phyloP scores from a whole-genome alignment of 176 grass and related monocot species.

The Zizania latifolia region DNA sequence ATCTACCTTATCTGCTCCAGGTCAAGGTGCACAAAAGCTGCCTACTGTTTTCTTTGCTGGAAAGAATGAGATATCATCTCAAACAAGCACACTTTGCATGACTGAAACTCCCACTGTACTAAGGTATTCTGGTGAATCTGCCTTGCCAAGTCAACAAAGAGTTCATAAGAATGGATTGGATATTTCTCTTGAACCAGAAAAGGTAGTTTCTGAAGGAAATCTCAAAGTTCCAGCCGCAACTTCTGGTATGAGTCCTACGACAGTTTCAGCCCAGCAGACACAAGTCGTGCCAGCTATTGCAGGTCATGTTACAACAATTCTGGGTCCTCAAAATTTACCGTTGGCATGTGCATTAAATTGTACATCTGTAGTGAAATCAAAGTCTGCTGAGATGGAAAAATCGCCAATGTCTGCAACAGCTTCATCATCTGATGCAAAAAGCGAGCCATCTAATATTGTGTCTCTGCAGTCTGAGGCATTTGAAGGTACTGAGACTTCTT shows the following conservation, averaged over 20 bases:
- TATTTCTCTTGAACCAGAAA: slow-evolving; percentile 4
- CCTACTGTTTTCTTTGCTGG: slow-evolving; percentile 6
- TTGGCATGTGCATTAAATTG: neutral
- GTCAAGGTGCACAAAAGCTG: slow-evolving; percentile 23
- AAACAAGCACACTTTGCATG: neutral
- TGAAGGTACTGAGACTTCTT: slow-evolving; percentile 10
- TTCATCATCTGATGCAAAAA: slow-evolving; percentile 5
- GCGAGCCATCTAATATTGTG: neutral
- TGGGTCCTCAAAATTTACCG: slow-evolving; percentile 12
- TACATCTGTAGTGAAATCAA: slow-evolving; percentile 23
- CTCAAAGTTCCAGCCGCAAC: slow-evolving; percentile 1
- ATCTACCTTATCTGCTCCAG: slow-evolving; percentile 17
- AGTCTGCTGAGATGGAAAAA: neutral
- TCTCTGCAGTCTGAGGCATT: neutral
- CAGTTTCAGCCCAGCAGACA: slow-evolving; percentile 24
- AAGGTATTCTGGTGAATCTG: slow-evolving; percentile 19
- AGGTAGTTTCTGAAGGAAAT: slow-evolving; percentile 12
- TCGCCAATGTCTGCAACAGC: slow-evolving; percentile 10
- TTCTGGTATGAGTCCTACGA: neutral
- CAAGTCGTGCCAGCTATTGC: neutral
- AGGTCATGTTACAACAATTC: slow-evolving; percentile 16
- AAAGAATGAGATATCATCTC: slow-evolving; percentile 24
- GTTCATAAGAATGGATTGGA: neutral
- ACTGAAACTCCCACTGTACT: slow-evolving; percentile 9
- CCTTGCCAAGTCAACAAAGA: slow-evolving; percentile 2